Conservation (phyloP, 345 rosid species). For the Murraya paniculata region DNA sequence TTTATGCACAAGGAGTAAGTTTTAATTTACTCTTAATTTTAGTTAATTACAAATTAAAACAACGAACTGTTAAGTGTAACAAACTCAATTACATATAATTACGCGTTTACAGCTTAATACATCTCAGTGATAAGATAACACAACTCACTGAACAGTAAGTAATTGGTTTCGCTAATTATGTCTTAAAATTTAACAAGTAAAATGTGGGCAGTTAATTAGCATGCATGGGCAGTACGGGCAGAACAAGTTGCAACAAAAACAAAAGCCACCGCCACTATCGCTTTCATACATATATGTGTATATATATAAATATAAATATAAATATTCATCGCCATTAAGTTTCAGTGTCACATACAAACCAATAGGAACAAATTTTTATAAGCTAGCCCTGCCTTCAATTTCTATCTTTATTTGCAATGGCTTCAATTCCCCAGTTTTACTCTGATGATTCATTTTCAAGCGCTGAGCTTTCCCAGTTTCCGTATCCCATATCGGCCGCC, state of each 20-base stretch:
- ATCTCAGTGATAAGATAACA: neutral
- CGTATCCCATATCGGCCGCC: neutral
- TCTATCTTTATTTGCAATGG: constrained; percentile 33
- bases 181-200: neutral
- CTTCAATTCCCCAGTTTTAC: constrained; percentile 49
- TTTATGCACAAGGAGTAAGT: neutral
- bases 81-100: neutral
- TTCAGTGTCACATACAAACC: neutral
- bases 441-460: constrained; percentile 38
- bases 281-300: neutral
- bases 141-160: constrained; percentile 12
- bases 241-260: constrained; percentile 12
- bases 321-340: constrained; percentile 6
- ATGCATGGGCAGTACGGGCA: constrained; percentile 9
- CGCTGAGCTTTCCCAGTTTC: constrained; percentile 31
- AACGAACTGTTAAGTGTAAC: neutral
- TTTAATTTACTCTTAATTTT: neutral
- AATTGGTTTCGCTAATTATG: constrained; percentile 5
- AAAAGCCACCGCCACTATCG: constrained; percentile 5
- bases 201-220: neutral
- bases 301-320: neutral
- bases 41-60: neutral
- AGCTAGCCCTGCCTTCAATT: constrained; percentile 38
- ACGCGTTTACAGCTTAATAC: constrained; percentile 25
- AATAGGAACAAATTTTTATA: neutral